Evolutionary conservation across 148 eudicot species (phyloP).

Genomic region (Cornus controversa): DNA sequence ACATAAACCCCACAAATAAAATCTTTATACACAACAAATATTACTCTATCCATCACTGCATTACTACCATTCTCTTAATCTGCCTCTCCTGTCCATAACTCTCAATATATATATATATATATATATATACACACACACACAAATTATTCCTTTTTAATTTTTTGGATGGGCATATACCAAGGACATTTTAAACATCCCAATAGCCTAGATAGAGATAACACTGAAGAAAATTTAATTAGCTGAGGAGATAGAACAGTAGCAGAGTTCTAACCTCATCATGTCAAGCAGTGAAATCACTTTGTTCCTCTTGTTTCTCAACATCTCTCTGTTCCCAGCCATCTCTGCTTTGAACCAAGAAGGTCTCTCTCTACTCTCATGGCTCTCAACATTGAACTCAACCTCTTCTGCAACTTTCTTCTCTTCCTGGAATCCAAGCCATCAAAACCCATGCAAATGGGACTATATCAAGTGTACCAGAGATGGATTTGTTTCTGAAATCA

Average conservation of each 20-base stretch:
- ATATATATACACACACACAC: no score
- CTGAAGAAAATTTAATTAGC: background rate
- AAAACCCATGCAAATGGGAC: conserved; percentile 33
- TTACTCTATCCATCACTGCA: no score
- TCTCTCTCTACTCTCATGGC: conserved; percentile 31
- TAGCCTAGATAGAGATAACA: no score
- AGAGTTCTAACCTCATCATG: conserved; percentile 15
- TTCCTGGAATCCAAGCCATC: conserved; percentile 26
- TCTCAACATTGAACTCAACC: conserved; percentile 32
- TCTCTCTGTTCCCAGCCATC: conserved; percentile 22
- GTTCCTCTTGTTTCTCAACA: conserved; percentile 27
- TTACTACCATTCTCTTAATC: no score
- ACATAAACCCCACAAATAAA: no score
- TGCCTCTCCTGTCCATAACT: no score
- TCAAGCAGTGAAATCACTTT: conserved; percentile 23
- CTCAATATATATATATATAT: no score
- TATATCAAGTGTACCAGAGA: conserved; percentile 20
- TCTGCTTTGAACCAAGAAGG: conserved; percentile 41
- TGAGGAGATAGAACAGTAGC: conserved; percentile 16
- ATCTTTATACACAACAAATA: no score
- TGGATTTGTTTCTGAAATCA: conserved; percentile 31
- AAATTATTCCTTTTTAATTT: no score
- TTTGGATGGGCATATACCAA: background rate
- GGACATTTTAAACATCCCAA: no score
- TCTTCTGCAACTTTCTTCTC: conserved; percentile 24